Conservation (phyloP, 306 rosid species). For the Trichosanthes cucumerina region DNA sequence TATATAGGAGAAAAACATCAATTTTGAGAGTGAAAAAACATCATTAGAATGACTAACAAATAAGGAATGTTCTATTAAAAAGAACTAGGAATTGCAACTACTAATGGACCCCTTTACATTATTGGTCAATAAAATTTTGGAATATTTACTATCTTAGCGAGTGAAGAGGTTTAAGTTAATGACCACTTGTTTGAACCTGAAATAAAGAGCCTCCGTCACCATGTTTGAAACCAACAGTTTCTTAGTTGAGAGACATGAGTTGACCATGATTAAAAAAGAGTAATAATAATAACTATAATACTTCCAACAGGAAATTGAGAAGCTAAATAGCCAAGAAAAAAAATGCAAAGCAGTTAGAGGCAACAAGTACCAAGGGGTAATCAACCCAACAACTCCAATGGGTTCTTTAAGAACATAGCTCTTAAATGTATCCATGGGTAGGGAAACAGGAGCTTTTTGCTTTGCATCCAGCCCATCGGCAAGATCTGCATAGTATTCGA, state of each 20-base stretch:
- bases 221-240: not conserved
- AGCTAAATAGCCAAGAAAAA: not conserved
- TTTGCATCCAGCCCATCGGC: slow-evolving; percentile 83
- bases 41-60: not conserved
- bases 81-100: not conserved
- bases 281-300: not conserved
- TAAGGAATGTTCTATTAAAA: not conserved
- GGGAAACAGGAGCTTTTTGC: slow-evolving; percentile 65
- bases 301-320: not conserved
- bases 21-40: not conserved
- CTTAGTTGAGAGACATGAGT: not conserved
- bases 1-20: not conserved
- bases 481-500: slow-evolving; percentile 88
- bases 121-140: not conserved
- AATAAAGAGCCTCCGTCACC: not conserved
- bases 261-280: not conserved
- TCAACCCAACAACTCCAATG: slow-evolving; percentile 77
- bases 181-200: not conserved
- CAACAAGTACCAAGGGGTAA: slow-evolving; percentile 74
- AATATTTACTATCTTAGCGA: not conserved
- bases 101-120: not conserved
- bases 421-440: slow-evolving; percentile 82
- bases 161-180: not conserved
- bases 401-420: slow-evolving; percentile 75
- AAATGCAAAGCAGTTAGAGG: not conserved